Base-by-base conservation (phyloP, 805 yeast genomes). In the Yamadazyma tumulicola region DNA sequence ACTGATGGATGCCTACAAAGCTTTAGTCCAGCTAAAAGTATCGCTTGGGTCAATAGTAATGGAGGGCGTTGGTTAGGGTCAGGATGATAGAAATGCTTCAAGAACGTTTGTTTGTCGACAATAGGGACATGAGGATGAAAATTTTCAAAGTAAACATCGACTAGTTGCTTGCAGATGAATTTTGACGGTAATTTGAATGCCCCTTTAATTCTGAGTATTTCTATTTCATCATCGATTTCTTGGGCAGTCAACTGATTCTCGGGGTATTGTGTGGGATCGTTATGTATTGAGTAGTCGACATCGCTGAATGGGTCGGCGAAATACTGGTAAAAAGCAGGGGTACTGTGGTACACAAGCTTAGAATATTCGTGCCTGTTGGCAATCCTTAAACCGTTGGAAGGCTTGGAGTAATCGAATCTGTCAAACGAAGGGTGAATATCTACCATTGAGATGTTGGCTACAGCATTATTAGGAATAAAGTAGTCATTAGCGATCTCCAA, bases 51-150 rank as follows among this genome's bases (percentile, higher is more conserved):
- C n/a, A 81, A 55, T 57, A 85, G 65, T 19, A 83, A 55, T 21
- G 86, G 77, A 5, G 85, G 85, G 19, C 75, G 75, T 45, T 77
- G 72, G n/a, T 67, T 51, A 1, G 79, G 76, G 19, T 26, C n/a
- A 9, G 29, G 29, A 45, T 70, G 69, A 49, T 77, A 75, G 38
- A 71, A 70, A 32, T 68, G 69, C 29, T 61, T 55, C 75, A 81
- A 64, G 54, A 85, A 85, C 50, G 69, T 68, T 0, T 74, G 62
- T 35, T 79, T 66, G 57, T 82, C 76, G 30, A 85, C 57, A 17
- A 84, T 72, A 4, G 95, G 95, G 53, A 77, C 69, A 23, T 73
- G 54, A 1, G 88, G 87, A 46, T 84, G 85, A 18, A 81, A 69
- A 40, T 70, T 68, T 28, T 68, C 72, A 46, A 85, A 85, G 57